These are phyloP conservation scores for Pythium aristosporum DNA, from an alignment of 352 stramenopile genomes.

Conservation along the genomic window DNA sequence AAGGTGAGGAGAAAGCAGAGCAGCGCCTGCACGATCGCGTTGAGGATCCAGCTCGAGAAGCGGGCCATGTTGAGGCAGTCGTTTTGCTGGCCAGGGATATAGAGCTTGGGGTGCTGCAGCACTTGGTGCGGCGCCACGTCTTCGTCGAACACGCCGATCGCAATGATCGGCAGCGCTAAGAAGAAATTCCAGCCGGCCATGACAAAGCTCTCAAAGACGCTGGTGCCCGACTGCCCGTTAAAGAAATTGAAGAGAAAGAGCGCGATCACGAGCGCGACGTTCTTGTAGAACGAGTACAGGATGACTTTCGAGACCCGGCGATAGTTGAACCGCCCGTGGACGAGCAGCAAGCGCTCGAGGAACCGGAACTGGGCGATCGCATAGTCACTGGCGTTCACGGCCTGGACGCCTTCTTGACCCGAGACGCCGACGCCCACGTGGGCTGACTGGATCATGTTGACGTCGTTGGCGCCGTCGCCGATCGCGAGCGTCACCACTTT, in stretches of 20 bases:
- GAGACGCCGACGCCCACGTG: constrained; percentile 94
- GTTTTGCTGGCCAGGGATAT: constrained; percentile 59
- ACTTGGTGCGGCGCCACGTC: constrained; percentile 68
- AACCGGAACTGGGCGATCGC: constrained; percentile 93
- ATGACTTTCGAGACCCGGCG: constrained; percentile 93
- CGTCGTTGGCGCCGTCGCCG: constrained; percentile 94
- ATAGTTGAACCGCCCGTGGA: constrained; percentile 98
- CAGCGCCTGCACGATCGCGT: constrained; percentile 63
- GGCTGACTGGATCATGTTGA: constrained; percentile 94
- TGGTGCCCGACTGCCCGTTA: constrained; percentile 80
- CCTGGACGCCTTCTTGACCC: constrained; percentile 89
- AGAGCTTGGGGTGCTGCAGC: constrained; percentile 56
- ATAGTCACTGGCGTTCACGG: constrained; percentile 92
- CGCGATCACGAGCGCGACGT: constrained; percentile 64
- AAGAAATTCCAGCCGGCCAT: constrained; percentile 84
- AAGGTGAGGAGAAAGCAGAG: constrained; percentile 64
- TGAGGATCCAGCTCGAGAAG: constrained; percentile 62
- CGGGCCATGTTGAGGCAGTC: constrained; percentile 62
- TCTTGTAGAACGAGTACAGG: constrained; percentile 87
- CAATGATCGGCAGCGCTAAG: constrained; percentile 87
- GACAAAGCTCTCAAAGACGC: constrained; percentile 83
- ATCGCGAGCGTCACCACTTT: constrained; percentile 89
- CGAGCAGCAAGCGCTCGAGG: constrained; percentile 92
- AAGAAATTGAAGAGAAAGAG: constrained; percentile 83
- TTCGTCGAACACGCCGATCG: constrained; percentile 80